A percentile compares a stretch with the other conserved stretches of the same genome.
phyloP scores from a whole-genome alignment of 73 alveolate genomes.

The Tetrahymena malaccensis region DNA sequence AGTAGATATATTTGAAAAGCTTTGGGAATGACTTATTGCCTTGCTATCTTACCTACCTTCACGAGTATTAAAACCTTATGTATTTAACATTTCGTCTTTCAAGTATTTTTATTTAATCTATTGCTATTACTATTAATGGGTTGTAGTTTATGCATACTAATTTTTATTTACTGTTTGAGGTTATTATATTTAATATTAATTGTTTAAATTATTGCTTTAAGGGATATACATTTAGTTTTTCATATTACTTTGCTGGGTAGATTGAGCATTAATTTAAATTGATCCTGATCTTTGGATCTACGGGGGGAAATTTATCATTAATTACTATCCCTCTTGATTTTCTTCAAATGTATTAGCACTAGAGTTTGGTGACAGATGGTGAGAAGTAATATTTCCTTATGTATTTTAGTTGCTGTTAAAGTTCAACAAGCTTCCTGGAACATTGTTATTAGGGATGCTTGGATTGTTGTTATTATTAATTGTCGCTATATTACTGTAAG shows the following conservation, averaged over 20 bases:
- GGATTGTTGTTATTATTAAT: not conserved
- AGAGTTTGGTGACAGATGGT: not conserved
- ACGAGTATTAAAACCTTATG: not conserved
- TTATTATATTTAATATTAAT: not conserved
- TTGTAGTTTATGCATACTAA: not conserved
- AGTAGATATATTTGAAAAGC: not conserved
- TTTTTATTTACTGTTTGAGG: not conserved
- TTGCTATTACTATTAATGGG: not conserved
- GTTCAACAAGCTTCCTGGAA: not conserved
- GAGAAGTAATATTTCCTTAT: not conserved
- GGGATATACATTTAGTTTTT: not conserved
- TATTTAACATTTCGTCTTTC: not conserved
- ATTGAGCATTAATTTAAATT: not conserved
- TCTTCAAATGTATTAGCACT: not conserved
- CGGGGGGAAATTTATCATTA: not conserved
- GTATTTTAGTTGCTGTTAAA: not conserved
- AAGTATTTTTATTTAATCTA: not conserved
- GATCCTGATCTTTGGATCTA: not conserved
- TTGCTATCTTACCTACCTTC: not conserved
- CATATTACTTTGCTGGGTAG: not conserved
- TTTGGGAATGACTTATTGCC: not conserved
- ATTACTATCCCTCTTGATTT: not conserved
- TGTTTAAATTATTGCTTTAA: not conserved
- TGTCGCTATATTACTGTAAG: not conserved
- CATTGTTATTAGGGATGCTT: not conserved